Evolutionary conservation across 768 basidiomycete species (phyloP), one percentile per base, ranked within the genome.

Genomic region (Trametes elegans): DNA sequence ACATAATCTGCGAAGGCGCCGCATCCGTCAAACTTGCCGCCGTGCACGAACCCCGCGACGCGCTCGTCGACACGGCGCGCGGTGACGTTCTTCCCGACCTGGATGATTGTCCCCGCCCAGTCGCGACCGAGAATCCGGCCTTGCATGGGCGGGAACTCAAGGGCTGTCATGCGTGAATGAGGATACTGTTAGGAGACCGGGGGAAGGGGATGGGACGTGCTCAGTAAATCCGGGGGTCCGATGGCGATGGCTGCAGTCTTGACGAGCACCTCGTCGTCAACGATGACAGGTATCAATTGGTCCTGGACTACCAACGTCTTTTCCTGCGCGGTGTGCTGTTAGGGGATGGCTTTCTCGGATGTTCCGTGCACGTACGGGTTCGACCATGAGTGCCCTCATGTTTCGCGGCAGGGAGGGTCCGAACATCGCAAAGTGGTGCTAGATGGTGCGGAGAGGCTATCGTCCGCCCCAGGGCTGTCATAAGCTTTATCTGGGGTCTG

Each of bases 1-100:
- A 59, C 34, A 38, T 67, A 68, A 39, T 67, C 66, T 7, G 63
- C 58, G 35, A 63, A 67, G 8, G 64, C 58, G 14, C 66, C 66
- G 21, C 19, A 16, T 27, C 55, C 39, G 8, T 16, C 16, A 40
- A 27, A 58, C 47, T 48, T 44, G 24, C 57, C 55, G 35, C 67
- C 65, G 11, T 50, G 64, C 11, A 64, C 47, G 32, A 61, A 57
- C 13, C 61, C 66, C 3, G 64, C 63, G 26, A 64, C 63, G 26
- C 59, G 57, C n/a, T 66, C 62, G 26, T 66, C 67, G 11, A 67
- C 40, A 14, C 52, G 52, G 19, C 53, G 53, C 21, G 49, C 44
- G 3, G 53, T 39, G 36, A 59, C 58, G 53, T 52, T 54, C 53
- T 45, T 52, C n/a, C 67, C 66, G 2, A 62, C 41, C 27, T 59